Conservation (phyloP, 305 asterid species). For the Fraxinus sp. region DNA sequence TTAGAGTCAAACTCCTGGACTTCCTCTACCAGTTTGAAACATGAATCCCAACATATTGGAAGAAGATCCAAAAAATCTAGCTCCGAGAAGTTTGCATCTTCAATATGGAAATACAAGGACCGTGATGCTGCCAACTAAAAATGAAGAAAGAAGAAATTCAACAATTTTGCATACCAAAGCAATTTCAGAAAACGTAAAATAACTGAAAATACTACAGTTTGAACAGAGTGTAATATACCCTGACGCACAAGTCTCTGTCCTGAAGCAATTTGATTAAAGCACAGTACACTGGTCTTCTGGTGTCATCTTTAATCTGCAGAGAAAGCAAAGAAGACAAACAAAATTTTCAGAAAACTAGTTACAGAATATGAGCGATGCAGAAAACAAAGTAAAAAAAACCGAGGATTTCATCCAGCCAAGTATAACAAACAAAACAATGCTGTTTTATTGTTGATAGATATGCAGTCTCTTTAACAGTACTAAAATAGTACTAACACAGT, state of each 20-base stretch:
- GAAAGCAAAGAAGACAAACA: slow-evolving; percentile 23
- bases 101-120: slow-evolving; percentile 87
- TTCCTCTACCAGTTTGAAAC: slow-evolving; percentile 84
- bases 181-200: neutral
- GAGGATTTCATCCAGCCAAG: slow-evolving; percentile 11
- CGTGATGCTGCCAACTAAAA: slow-evolving; percentile 89
- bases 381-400: neutral
- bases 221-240: slow-evolving; percentile 51
- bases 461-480: neutral
- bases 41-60: slow-evolving; percentile 80
- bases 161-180: slow-evolving; percentile 1
- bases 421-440: neutral
- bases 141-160: slow-evolving; percentile 25
- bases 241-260: slow-evolving; percentile 82
- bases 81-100: slow-evolving; percentile 90
- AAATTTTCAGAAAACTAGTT: slow-evolving; percentile 16
- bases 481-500: neutral
- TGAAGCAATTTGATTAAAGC: slow-evolving; percentile 88
- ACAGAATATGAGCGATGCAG: neutral
- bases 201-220: neutral
- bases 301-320: slow-evolving; percentile 80
- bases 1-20: slow-evolving; percentile 95
- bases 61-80: slow-evolving; percentile 81
- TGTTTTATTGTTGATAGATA: neutral
- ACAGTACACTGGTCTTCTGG: slow-evolving; percentile 83